Percentiles rank a stretch among this genome's conserved stretches.
These are phyloP conservation scores for Plasmodium chabaudi DNA, from an alignment of 169 alveolate genomes.

Conservation along the genomic window DNA sequence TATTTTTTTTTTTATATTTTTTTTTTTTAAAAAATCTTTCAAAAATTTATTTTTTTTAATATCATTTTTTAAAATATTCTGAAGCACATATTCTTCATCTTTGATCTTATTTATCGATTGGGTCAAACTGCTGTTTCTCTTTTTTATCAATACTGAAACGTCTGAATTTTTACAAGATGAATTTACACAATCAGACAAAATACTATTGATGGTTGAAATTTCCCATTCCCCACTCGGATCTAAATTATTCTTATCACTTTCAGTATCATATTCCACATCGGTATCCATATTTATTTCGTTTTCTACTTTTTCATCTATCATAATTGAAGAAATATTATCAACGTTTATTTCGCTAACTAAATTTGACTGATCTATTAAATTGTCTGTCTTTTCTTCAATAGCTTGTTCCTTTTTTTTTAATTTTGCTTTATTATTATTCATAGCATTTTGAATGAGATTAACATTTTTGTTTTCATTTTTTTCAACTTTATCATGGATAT, in stretches of 20 bases:
- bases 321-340: not conserved
- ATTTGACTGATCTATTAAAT: not conserved
- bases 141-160: too few relatives aligned
- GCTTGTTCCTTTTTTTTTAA: not conserved
- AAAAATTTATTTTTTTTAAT: slow-evolving; percentile 23
- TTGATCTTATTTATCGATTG: not conserved
- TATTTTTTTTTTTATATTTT: slow-evolving; percentile 30
- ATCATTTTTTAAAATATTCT: slow-evolving; percentile 20
- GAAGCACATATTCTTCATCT: not conserved
- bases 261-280: not conserved
- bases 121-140: not conserved
- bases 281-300: not conserved
- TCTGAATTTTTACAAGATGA: not conserved
- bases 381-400: not conserved
- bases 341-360: not conserved
- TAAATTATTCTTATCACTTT: not conserved
- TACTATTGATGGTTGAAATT: slow-evolving; percentile 6
- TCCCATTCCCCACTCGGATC: not conserved
- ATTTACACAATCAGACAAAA: slow-evolving; percentile 6
- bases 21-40: slow-evolving; percentile 35
- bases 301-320: not conserved
- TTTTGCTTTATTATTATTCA: not conserved
- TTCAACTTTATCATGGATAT: not conserved
- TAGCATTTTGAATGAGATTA: not conserved
- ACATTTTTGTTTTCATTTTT: slow-evolving; percentile 6